Evolutionary conservation across 352 stramenopile species (phyloP).

Genomic region (Phytophthora palmivora): DNA sequence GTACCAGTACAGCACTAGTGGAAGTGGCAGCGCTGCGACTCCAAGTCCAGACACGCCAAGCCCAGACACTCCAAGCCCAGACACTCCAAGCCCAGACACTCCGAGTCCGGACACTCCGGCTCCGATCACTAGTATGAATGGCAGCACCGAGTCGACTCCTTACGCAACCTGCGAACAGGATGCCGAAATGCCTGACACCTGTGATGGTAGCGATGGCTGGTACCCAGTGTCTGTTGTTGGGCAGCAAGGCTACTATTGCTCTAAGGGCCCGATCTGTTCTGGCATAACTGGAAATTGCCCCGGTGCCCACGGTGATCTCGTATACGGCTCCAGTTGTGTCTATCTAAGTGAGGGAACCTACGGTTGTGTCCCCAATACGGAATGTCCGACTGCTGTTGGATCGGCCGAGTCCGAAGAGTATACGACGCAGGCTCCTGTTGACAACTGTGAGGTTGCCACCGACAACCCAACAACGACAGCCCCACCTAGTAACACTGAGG

Average conservation of each 20-base stretch:
- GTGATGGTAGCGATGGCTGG: conserved; percentile 38
- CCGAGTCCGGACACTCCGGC: no score
- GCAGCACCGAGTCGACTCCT: not conserved
- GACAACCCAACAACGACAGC: conserved; percentile 13
- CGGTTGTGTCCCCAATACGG: conserved; percentile 39
- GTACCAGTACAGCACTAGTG: conserved; percentile 4
- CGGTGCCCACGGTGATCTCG: conserved; percentile 27
- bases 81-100: not conserved
- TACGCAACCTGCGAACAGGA: conserved; percentile 25
- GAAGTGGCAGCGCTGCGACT: conserved; percentile 1
- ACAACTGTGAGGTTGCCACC: conserved; percentile 22
- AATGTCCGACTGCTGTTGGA: conserved; percentile 16
- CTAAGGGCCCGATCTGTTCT: conserved; percentile 37
- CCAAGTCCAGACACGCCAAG: not conserved
- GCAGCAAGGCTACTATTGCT: conserved; percentile 37
- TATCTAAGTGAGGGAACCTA: conserved; percentile 22
- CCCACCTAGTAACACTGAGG: not conserved
- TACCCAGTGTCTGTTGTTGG: conserved; percentile 42
- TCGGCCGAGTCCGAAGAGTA: conserved; percentile 3
- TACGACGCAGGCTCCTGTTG: not conserved
- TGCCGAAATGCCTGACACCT: conserved; percentile 24
- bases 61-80: not conserved
- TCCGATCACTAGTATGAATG: conserved; percentile 1
- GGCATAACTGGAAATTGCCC: conserved; percentile 34
- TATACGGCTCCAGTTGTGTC: conserved; percentile 35